Percentiles rank a stretch among this genome's conserved stretches.
Conservation (phyloP, 257 asterid genomes). For the Rehmannia glutinosa region DNA sequence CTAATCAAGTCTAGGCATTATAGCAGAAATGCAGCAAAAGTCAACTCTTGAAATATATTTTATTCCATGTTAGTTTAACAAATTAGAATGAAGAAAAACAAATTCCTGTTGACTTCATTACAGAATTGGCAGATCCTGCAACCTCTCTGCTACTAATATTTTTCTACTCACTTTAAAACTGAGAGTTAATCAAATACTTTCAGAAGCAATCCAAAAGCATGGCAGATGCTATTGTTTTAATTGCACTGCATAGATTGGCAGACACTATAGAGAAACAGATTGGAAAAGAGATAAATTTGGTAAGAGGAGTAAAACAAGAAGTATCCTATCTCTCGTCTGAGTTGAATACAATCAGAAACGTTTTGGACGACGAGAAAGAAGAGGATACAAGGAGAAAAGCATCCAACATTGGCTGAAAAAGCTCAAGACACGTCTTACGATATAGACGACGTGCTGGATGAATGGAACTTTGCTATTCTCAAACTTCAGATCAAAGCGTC, state of each 20-base stretch:
- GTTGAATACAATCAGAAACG: not conserved
- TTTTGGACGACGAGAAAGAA: constrained; percentile 13
- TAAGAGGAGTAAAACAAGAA: constrained; percentile 4
- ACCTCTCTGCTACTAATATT: too few species aligned
- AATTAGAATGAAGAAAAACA: too few species aligned
- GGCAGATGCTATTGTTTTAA: not conserved
- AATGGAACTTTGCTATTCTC: too few species aligned
- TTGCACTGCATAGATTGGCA: not conserved
- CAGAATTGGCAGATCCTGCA: too few species aligned
- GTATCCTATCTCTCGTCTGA: not conserved
- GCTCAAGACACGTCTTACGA: not conserved
- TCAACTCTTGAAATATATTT: too few species aligned
- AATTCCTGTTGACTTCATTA: too few species aligned
- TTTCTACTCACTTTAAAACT: too few species aligned
- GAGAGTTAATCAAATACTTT: too few species aligned
- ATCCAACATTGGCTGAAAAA: constrained; percentile 3
- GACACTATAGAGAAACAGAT: not conserved
- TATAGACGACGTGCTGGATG: constrained; percentile 19
- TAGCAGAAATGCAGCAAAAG: too few species aligned
- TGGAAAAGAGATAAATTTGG: constrained; percentile 6
- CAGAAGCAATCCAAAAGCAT: too few species aligned
- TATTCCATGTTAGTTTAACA: too few species aligned
- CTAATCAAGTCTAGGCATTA: too few species aligned
- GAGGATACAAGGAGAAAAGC: not conserved
- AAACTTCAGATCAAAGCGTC: not conserved